Evolutionary conservation across 139 green algal species (phyloP).

Genomic region (Tetradesmus obliquus): DNA sequence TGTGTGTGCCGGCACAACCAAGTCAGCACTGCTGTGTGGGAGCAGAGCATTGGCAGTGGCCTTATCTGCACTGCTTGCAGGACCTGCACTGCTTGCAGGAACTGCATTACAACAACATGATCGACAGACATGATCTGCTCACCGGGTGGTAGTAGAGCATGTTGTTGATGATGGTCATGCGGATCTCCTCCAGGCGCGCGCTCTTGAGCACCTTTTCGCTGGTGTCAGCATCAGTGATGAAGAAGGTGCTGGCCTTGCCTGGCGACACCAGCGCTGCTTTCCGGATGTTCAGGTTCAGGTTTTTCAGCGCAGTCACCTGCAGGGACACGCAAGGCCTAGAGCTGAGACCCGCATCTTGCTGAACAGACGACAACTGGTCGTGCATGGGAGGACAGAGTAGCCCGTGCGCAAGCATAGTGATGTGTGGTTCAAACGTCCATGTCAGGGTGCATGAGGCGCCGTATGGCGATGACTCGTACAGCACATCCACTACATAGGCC

Average conservation of each 20-base stretch:
- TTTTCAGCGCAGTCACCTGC: slow-evolving; percentile 87
- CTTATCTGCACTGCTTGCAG: background rate
- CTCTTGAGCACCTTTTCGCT: slow-evolving; percentile 92
- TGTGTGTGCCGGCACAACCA: too few relatives aligned
- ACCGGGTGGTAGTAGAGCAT: slow-evolving; percentile 91
- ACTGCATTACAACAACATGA: background rate
- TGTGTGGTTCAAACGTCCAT: too few relatives aligned
- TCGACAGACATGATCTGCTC: slow-evolving; percentile 19
- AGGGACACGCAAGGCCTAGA: background rate
- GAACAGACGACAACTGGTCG: background rate
- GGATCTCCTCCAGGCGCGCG: slow-evolving; percentile 71
- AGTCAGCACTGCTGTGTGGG: too few relatives aligned
- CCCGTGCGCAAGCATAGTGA: too few relatives aligned
- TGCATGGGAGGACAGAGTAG: too few relatives aligned
- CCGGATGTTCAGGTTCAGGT: slow-evolving; percentile 92
- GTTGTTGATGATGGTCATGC: slow-evolving; percentile 91
- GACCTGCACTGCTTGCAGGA: too few relatives aligned
- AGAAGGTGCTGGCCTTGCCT: slow-evolving; percentile 79
- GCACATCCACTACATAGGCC: too few relatives aligned
- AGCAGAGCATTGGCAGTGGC: too few relatives aligned
- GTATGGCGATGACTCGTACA: background rate
- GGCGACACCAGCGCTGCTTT: slow-evolving; percentile 78
- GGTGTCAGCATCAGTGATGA: slow-evolving; percentile 85
- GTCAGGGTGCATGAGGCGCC: background rate
- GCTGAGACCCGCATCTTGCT: background rate